Evolutionary conservation across 129 eudicot species (phyloP), one percentile per base, ranked within the genome.

Genomic region (Flaveria bidentis): DNA sequence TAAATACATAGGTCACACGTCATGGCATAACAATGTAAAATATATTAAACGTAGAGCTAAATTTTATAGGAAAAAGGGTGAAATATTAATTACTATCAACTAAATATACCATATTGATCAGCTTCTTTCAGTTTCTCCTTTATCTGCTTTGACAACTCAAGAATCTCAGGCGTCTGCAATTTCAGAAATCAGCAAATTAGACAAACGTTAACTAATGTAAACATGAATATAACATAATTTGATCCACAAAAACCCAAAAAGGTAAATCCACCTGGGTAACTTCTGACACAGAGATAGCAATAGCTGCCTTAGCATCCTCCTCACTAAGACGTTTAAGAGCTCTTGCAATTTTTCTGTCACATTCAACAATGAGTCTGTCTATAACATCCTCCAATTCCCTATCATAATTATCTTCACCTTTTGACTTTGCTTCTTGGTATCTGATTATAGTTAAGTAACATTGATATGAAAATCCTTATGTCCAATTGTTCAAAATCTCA

Each of bases 261-360:
- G 63, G 28, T 53, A 58, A 74, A 45, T 53, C 55, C 56, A 74
- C 98, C 90, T 80, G 92, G 0, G 98, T 90, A 71, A 94, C 98
- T 76, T 91, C 98, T 28, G 98, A 86, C 12, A 94, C 99, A 13
- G 96, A 94, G 26, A 94, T 91, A 14, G 97, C 99, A 71, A 91
- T 90, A 53, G 99, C 99, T 25, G 99, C 99, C 86, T 89, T 94
- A 86, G 99, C 99, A 87, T 91, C 99, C 77, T 94, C 99, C 23
- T 94, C 97, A 62, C 91, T 88, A 26, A 94, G 97, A 67, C 99
- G 96, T 83, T 91, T 94, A 71, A 94, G 87, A 82, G 99, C 97
- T 87, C 99, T 87, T 1, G 84, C 80, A 74, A 94, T 94, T 86
- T 94, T 91, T 70, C 96, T 84, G 73, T 91, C 97, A 82, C 97